phyloP scores from a whole-genome alignment of 768 basidiomycete species.

The Cyclocybe cylindracea region DNA sequence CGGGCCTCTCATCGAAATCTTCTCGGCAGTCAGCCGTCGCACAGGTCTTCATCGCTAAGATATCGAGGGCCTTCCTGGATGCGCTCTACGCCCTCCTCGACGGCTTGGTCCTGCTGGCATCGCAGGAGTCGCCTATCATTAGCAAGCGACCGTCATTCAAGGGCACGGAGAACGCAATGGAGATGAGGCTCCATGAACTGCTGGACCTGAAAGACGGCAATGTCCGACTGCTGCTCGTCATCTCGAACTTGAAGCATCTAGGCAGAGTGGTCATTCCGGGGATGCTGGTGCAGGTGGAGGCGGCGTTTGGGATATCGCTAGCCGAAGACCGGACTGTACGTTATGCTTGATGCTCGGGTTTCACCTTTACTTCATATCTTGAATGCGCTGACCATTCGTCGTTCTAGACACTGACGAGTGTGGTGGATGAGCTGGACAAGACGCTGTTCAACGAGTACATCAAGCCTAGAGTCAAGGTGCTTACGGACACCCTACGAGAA shows the following conservation, averaged over 20 bases:
- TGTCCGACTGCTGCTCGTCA: conserved; percentile 79
- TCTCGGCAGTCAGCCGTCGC: conserved; percentile 35
- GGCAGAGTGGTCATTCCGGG: conserved; percentile 66
- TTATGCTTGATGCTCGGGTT: conserved; percentile 1
- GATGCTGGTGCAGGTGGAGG: conserved; percentile 80
- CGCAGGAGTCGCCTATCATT: conserved; percentile 57
- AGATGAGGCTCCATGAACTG: conserved; percentile 52
- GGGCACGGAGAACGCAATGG: conserved; percentile 25
- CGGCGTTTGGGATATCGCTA: conserved; percentile 67
- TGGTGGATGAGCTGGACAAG: conserved; percentile 82
- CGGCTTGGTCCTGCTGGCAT: conserved; percentile 80
- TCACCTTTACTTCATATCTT: conserved; percentile 1
- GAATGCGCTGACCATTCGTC: not conserved
- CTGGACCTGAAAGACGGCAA: conserved; percentile 73
- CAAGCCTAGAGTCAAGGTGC: conserved; percentile 66
- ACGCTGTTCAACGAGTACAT: conserved; percentile 86
- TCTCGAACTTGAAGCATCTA: conserved; percentile 85
- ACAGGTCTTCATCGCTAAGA: conserved; percentile 34
- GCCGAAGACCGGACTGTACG: conserved; percentile 67
- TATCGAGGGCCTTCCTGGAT: conserved; percentile 83
- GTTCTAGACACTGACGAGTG: conserved; percentile 64
- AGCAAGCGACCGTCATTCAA: conserved; percentile 6
- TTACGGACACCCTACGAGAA: conserved; percentile 66
- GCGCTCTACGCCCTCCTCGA: conserved; percentile 83
- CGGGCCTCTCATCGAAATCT: conserved; percentile 23